Percentiles rank a stretch among this genome's conserved stretches.
Evolutionary conservation across 441 rosid species (phyloP).

Genomic region (Gossypium schwendimanii): DNA sequence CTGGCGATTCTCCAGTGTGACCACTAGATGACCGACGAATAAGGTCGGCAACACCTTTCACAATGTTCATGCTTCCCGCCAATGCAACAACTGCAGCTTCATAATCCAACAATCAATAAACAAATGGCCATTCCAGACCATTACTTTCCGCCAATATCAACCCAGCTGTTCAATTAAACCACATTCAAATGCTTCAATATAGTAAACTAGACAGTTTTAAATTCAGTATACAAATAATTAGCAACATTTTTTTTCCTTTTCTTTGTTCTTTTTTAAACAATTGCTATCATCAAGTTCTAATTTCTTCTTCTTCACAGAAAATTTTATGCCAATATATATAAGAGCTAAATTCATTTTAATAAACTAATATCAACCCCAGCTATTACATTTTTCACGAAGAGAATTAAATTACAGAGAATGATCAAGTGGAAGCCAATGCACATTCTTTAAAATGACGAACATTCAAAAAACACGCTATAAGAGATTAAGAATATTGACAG

Average conservation of each 20-base stretch:
- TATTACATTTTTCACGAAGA: neutral
- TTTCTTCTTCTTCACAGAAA: neutral
- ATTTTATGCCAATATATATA: neutral
- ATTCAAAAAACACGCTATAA: neutral
- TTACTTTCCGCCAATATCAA: slow-evolving; percentile 9
- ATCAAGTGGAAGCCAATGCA: slow-evolving; percentile 11
- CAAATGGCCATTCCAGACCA: slow-evolving; percentile 20
- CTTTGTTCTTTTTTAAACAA: neutral
- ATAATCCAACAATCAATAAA: slow-evolving; percentile 11
- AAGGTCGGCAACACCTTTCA: slow-evolving; percentile 75
- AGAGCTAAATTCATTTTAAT: neutral
- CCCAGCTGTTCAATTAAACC: slow-evolving; percentile 5
- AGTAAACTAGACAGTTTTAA: neutral
- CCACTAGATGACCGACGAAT: slow-evolving; percentile 55
- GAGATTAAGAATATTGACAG: neutral
- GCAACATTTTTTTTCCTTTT: neutral
- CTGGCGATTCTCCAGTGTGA: slow-evolving; percentile 38
- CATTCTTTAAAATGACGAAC: neutral
- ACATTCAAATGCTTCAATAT: neutral
- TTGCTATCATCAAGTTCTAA: neutral
- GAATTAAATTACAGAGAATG: neutral
- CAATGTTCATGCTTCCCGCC: slow-evolving; percentile 56
- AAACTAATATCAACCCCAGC: neutral
- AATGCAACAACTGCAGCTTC: slow-evolving; percentile 21
- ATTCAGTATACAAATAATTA: slow-evolving; percentile 3